Evolutionary conservation across 140 eudicot genomes (phyloP).

Genomic region (Stevia rebaudiana): DNA sequence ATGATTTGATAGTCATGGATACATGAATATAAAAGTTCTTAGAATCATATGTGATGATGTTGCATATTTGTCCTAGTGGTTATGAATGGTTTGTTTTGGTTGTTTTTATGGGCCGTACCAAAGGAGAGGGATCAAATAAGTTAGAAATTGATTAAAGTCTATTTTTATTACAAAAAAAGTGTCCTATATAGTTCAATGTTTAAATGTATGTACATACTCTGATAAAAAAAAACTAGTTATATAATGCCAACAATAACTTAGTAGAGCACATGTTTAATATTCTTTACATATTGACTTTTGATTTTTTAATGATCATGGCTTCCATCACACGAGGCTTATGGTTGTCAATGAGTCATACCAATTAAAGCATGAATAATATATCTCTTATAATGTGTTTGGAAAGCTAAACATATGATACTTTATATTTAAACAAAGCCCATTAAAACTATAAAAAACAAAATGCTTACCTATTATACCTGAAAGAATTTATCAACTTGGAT

Average conservation of each 20-base stretch:
- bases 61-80: neutral
- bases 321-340: conserved; percentile 16
- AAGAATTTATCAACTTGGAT: too few species aligned
- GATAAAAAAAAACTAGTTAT: neutral
- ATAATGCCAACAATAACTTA: conserved; percentile 4
- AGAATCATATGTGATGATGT: too few species aligned
- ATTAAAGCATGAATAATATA: neutral
- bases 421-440: conserved; percentile 1
- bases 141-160: neutral
- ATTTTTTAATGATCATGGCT: conserved; percentile 13
- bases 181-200: neutral
- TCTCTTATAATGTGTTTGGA: conserved; percentile 11
- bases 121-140: neutral
- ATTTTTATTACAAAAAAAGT: neutral
- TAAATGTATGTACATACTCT: neutral
- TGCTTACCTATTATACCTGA: too few species aligned
- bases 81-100: neutral
- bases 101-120: neutral
- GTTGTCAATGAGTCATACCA: conserved; percentile 29
- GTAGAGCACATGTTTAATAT: conserved; percentile 12
- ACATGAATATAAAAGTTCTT: too few species aligned
- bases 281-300: conserved; percentile 20
- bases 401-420: neutral
- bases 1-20: too few species aligned
- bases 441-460: too few species aligned